Evolutionary conservation across 495 filamentous ascomycete genomes (phyloP), one percentile per base, ranked within the genome.

Genomic region (Hypoxylon intermedium): DNA sequence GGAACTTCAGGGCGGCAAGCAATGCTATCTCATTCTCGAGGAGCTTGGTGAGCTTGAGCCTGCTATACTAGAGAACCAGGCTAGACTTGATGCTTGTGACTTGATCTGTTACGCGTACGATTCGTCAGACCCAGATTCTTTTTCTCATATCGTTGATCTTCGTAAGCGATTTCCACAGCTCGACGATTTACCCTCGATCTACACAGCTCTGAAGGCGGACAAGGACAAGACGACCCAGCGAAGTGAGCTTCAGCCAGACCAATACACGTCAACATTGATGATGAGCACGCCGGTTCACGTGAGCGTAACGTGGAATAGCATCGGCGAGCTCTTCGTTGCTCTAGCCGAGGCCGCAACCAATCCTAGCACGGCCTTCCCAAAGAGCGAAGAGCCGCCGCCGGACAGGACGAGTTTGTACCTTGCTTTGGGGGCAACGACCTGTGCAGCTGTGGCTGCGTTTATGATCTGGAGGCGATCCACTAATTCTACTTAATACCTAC

Each of bases 41-140:
- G 94, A 98, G 70, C 86, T 97, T 1, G 95, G 95, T n/a, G 92
- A 97, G 71, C 78, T 96, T 33, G 94, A 98, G 65, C 89, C 92
- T 0, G 93, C 94, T 16, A 90, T 98, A 44, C 76, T 98, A 1
- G 94, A 97, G 45, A 98, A 98, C 75, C 84, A 88, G 65, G 84
- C 85, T 23, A 96, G 94, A 70, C 78, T 98, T n/a, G 90, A 95
- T 69, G 86, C 90, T 2, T 96, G 92, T 73, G 94, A 98, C 72
- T 83, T 98, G 20, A 82, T 98, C 23, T 94, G 92, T 67, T 98
- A 96, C 74, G 88, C 92, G 2, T 98, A 98, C 75, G 94, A 98
- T 74, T 97, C 93, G 3, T 92, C 90, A 1, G 92, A 98, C 51
- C 92, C 95, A 0, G 91, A 96, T 67, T 96, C 91, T 7, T 98